Percentiles rank a stretch among this genome's conserved stretches.
Conservation (phyloP, 345 rosid species). For the Mallotus nudiflorus region DNA sequence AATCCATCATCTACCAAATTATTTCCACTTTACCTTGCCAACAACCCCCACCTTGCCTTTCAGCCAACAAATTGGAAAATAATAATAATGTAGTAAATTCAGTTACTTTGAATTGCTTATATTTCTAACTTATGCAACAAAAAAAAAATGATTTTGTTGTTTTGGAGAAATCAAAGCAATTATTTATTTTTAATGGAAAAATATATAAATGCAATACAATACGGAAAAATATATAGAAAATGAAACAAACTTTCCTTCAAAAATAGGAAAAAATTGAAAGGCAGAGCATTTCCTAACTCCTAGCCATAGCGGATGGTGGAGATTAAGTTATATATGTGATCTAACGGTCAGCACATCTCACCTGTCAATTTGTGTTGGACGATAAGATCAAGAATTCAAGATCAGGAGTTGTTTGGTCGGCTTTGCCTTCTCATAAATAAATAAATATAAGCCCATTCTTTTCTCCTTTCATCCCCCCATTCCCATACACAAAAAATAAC, state of each 20-base stretch:
- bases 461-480: background rate
- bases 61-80: background rate
- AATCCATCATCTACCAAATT: constrained; percentile 15
- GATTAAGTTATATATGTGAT: constrained; percentile 29
- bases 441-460: background rate
- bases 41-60: constrained; percentile 19
- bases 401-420: constrained; percentile 27
- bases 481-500: background rate
- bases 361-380: constrained; percentile 36
- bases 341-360: constrained; percentile 40
- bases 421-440: constrained; percentile 12
- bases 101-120: background rate
- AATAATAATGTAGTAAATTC: background rate
- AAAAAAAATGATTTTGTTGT: background rate
- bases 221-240: background rate
- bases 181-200: background rate
- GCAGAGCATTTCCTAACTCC: constrained; percentile 31
- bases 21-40: constrained; percentile 21
- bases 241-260: background rate
- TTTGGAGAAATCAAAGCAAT: constrained; percentile 5
- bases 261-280: constrained; percentile 22
- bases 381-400: constrained; percentile 42
- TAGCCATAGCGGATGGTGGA: constrained; percentile 38
- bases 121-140: background rate
- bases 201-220: too few species aligned